phyloP scores from a whole-genome alignment of 2,329 filamentous ascomycete species.

The Monilinia fructigena region DNA sequence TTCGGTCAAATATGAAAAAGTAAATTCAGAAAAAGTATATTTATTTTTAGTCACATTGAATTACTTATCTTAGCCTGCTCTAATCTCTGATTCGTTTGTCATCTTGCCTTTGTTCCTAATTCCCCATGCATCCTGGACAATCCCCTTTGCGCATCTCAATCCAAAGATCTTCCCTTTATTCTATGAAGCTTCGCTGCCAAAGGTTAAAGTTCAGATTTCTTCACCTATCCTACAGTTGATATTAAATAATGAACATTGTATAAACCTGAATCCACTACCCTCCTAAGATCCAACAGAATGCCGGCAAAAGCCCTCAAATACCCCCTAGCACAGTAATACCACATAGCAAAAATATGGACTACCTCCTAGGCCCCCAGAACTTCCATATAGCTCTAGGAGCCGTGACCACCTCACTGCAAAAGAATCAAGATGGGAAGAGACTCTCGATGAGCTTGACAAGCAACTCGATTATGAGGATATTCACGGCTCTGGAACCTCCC shows the following conservation, averaged over 20 bases:
- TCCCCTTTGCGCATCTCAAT: background rate
- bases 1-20: background rate
- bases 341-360: background rate
- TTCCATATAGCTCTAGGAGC: background rate
- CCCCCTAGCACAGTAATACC: background rate
- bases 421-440: background rate
- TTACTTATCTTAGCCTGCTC: background rate
- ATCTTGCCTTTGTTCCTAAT: background rate
- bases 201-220: background rate
- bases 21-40: background rate
- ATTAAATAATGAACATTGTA: no score
- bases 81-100: background rate
- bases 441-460: background rate
- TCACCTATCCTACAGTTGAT: background rate
- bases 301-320: no score
- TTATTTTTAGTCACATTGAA: background rate
- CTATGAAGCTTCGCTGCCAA: background rate
- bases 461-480: background rate
- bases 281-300: background rate
- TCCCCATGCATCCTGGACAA: background rate
- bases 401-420: background rate
- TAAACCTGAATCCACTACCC: no score
- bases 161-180: background rate
- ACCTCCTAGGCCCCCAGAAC: no score
- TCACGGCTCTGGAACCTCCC: background rate